phyloP scores from a whole-genome alignment of 2,329 filamentous ascomycete species.

The Bipolaris zeicola region DNA sequence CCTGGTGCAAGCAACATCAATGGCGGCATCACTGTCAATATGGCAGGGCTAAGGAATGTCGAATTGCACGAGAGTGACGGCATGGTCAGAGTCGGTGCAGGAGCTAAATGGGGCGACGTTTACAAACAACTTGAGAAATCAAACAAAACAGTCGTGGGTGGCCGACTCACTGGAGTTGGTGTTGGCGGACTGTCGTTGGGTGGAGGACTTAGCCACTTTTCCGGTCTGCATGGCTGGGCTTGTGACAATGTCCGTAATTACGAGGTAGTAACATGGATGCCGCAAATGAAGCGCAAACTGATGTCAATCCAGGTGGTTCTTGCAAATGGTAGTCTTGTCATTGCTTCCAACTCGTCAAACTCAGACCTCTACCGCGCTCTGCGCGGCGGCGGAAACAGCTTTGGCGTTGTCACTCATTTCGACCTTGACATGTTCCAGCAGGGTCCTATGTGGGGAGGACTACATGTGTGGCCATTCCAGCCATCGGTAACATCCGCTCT shows the following conservation, averaged over 20 bases:
- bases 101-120: slow-evolving; percentile 37
- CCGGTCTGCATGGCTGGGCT: slow-evolving; percentile 32
- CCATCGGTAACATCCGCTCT: slow-evolving; percentile 1
- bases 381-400: slow-evolving; percentile 37
- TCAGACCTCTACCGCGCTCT: slow-evolving; percentile 46
- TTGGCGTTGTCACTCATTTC: slow-evolving; percentile 35
- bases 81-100: slow-evolving; percentile 19
- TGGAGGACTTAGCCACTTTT: slow-evolving; percentile 45
- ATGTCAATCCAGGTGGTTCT: slow-evolving; percentile 15
- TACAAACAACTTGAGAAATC: slow-evolving; percentile 26
- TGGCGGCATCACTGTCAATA: slow-evolving; percentile 25
- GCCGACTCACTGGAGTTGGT: slow-evolving; percentile 24
- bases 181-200: slow-evolving; percentile 31
- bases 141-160: slow-evolving; percentile 15
- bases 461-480: background rate
- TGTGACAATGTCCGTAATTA: slow-evolving; percentile 42
- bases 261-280: slow-evolving; percentile 22
- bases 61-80: slow-evolving; percentile 5
- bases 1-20: slow-evolving; percentile 25
- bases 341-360: slow-evolving; percentile 35
- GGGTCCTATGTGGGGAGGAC: slow-evolving; percentile 19
- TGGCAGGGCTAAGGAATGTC: slow-evolving; percentile 14
- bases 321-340: slow-evolving; percentile 12
- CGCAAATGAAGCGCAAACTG: background rate
- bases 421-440: slow-evolving; percentile 19